Conservation (phyloP, 805 yeast species). For the Candida ponderosae region DNA sequence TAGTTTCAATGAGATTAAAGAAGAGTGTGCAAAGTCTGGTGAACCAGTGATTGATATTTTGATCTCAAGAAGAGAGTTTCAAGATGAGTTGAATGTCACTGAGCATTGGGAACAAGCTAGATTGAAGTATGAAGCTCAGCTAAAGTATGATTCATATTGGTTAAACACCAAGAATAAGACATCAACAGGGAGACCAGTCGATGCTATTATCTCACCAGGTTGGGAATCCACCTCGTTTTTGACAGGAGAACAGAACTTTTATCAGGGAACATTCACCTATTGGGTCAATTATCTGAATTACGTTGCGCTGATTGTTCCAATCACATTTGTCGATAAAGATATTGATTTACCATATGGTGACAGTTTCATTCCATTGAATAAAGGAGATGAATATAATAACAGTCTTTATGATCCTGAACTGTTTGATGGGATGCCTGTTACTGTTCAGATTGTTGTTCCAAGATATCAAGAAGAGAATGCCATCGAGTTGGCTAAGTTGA, state of each 20-base stretch:
- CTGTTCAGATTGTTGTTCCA: slow-evolving; percentile 41
- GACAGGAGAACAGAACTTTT: no score
- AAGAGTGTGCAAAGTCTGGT: slow-evolving; percentile 19
- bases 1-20: slow-evolving; percentile 24
- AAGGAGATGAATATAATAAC: slow-evolving; percentile 20
- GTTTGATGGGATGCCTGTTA: slow-evolving; percentile 34
- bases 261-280: slow-evolving; percentile 35
- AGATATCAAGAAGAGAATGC: slow-evolving; percentile 49
- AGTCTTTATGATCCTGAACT: slow-evolving; percentile 26
- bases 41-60: slow-evolving; percentile 26
- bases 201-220: slow-evolving; percentile 42
- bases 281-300: slow-evolving; percentile 27
- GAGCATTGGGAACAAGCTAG: slow-evolving; percentile 35
- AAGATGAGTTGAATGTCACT: slow-evolving; percentile 9
- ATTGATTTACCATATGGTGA: slow-evolving; percentile 20
- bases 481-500: slow-evolving; percentile 26
- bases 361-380: slow-evolving; percentile 17
- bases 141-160: slow-evolving; percentile 31
- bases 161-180: slow-evolving; percentile 24
- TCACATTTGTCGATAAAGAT: slow-evolving; percentile 25
- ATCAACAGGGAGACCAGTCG: slow-evolving; percentile 31
- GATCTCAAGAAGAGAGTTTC: slow-evolving; percentile 10
- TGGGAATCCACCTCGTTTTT: no score
- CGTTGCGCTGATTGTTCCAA: slow-evolving; percentile 30
- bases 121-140: slow-evolving; percentile 26